Percentiles rank a stretch among this genome's conserved stretches.
Evolutionary conservation across 768 basidiomycete genomes (phyloP).

Genomic region (Leucosporidium scottii): DNA sequence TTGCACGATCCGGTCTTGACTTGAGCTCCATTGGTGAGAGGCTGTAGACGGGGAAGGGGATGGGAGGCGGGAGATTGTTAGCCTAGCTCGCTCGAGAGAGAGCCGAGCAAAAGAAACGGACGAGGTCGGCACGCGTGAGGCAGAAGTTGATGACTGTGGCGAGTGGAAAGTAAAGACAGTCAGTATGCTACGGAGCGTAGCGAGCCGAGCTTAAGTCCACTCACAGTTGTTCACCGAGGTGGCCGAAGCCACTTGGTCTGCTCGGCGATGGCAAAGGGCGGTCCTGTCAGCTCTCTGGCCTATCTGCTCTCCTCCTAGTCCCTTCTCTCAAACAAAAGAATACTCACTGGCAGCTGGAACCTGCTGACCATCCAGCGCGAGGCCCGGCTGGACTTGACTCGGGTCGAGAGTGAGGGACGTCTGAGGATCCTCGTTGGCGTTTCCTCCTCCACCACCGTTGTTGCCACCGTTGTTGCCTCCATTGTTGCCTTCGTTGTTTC

Average conservation of each 20-base stretch:
- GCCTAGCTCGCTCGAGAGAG: neutral
- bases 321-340: no score
- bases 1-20: conserved; percentile 56
- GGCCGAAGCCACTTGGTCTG: conserved; percentile 51
- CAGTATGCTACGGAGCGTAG: neutral
- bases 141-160: conserved; percentile 50
- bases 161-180: neutral
- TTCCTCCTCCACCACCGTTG: neutral
- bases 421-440: conserved; percentile 45
- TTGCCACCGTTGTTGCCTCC: neutral
- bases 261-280: neutral
- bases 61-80: no score
- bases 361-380: conserved; percentile 51
- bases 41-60: conserved; percentile 16
- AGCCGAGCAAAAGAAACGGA: neutral
- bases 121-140: conserved; percentile 45
- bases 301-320: conserved; percentile 21
- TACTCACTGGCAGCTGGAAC: conserved; percentile 39
- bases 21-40: conserved; percentile 52
- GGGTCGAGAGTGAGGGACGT: conserved; percentile 48
- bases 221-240: conserved; percentile 55
- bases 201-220: conserved; percentile 31
- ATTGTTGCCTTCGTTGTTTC: no score
- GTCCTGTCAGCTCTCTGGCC: neutral
- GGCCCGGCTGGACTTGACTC: conserved; percentile 49